Evolutionary conservation across 179 eudicot species (phyloP), one percentile per base, ranked within the genome.

Genomic region (Silene coronaria): DNA sequence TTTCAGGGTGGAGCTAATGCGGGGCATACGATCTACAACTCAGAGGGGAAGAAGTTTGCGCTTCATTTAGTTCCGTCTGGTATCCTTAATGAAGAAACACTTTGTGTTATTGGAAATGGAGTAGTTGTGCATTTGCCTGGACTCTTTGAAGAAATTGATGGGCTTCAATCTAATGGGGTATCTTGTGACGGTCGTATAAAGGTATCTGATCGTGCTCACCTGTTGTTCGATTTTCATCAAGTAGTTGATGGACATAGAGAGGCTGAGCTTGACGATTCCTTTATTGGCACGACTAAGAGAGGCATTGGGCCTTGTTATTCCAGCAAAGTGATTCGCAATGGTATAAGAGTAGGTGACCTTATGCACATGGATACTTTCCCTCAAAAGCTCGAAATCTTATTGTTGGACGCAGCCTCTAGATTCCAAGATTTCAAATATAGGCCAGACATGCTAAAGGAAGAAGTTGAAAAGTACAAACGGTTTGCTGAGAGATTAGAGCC

Each of bases 21-120:
- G 51, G 97, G 99, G 23, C 99, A 91, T 82, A 95, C 99, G 67
- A 95, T 95, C 69, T 95, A 95, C 85, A 91, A 91, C 72, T 78
- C 96, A 2, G 97, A 92, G 86, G 99, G 99, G 4, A 95, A 95
- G 78, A 95, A 92, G 84, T 95, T 95, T 87, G 97, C 97, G 26
- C 97, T 95, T 70, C 99, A 92, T 82, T 90, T 95, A 59, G 97
- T 95, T 80, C 99, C 99, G 45, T 95, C 97, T 26, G 99, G 99
- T 45, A 95, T 95, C 70, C 96, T 95, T 34, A 91, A 92, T 30
- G 96, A 92, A 80, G 91, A 88, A 46, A 92, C 99, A 22, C 75
- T 87, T 1, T 95, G 99, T 82, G 89, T 95, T 28, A 90, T 95
- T 78, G 99, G 97, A 59, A 95, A 93, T 75, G 97, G 99, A 64